Evolutionary conservation across 805 yeast genomes (phyloP).

Genomic region (Peterozyma toletana): DNA sequence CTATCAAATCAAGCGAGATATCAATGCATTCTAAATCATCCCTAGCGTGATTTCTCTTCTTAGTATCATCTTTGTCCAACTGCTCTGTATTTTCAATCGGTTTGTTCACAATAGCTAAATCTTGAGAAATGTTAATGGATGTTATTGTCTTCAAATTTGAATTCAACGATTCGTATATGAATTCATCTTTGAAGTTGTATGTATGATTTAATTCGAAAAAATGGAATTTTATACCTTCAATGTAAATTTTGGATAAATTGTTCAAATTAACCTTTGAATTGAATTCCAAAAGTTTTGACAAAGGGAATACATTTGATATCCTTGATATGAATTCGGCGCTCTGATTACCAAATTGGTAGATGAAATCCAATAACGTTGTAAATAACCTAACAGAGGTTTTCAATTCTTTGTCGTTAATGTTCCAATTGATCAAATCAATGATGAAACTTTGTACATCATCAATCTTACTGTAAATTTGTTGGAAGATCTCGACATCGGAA

Average conservation of each 20-base stretch:
- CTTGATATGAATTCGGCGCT: constrained; percentile 41
- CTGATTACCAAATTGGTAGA: constrained; percentile 55
- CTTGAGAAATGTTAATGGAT: constrained; percentile 23
- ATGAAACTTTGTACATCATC: constrained; percentile 26
- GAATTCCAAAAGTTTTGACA: background rate
- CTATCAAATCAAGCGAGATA: constrained; percentile 63
- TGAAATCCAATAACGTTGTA: constrained; percentile 47
- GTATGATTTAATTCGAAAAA: constrained; percentile 24
- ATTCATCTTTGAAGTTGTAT: constrained; percentile 12
- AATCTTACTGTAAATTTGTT: constrained; percentile 13
- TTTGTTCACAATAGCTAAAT: constrained; percentile 18
- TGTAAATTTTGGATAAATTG: constrained; percentile 27
- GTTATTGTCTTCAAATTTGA: constrained; percentile 18
- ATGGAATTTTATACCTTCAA: constrained; percentile 36
- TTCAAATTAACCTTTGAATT: constrained; percentile 6
- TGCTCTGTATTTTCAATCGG: constrained; percentile 27
- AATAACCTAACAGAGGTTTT: constrained; percentile 34
- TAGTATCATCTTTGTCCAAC: constrained; percentile 25
- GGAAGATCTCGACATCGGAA: constrained; percentile 49
- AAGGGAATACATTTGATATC: background rate
- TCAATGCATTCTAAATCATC: constrained; percentile 58
- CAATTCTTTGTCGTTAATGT: constrained; percentile 17
- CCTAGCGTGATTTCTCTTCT: constrained; percentile 36
- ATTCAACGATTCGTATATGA: constrained; percentile 13
- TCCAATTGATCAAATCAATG: constrained; percentile 27